Base-by-base conservation (phyloP, 371 early-diverging fungal genomes). In the Pancytospora epiphaga region DNA sequence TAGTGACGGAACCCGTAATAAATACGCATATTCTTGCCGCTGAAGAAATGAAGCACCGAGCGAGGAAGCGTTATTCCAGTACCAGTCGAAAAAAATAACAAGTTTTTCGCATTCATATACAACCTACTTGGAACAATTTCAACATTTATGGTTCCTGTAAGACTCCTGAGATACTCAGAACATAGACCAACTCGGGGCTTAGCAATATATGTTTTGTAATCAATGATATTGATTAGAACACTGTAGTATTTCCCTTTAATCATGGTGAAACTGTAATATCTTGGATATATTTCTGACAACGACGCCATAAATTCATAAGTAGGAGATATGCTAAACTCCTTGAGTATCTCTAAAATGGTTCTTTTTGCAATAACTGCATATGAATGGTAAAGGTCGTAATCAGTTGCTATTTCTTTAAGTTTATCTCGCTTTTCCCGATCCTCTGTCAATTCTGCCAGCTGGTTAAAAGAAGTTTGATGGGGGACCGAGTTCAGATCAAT, bases 81-180 rank as follows among this genome's bases (percentile, higher is more conserved):
- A 9, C 81, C 81, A 40, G 81, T 78, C 58, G 74, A 75, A 19
- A 81, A 37, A 54, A 81, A 47, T 6, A 76, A 47, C 4, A 81
- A 15, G 30, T 81, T 77, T 43, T 71, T 70, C 0, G 60, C 50
- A n/a, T 67, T 49, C n/a, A 65, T 49, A 37, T 40, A 47, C 29
- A 77, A 38, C 15, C 66, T 58, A 34, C 66, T 74, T 22, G 58
- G 58, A 36, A 43, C 65, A 34, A 75, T 43, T 9, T 65, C 70
- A n/a, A 80, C 62, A 33, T 50, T 34, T 3, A 77, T 58, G 18
- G 2, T 15, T 40, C 25, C 25, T 30, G 34, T 29, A 15, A 77
- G 33, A 2, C 50, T 4, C 37, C 40, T 62, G 12, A 80, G 58
- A 58, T 77, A 80, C 56, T 80, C 74, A 1, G 80, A 77, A 50